Evolutionary conservation across 768 basidiomycete species (phyloP).

Genomic region (Postia placenta): DNA sequence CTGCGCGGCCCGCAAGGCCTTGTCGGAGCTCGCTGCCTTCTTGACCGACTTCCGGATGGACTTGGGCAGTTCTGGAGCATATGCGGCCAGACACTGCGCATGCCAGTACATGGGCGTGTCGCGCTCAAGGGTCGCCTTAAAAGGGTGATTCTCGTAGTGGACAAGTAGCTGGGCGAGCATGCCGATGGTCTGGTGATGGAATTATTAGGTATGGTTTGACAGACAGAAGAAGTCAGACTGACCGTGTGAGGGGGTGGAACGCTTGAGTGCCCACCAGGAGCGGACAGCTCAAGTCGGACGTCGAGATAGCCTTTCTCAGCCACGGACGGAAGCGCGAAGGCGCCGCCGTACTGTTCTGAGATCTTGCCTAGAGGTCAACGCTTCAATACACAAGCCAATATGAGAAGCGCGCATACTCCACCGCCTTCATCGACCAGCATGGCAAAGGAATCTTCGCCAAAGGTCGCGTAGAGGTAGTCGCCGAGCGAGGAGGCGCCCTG

Average conservation of each 20-base stretch:
- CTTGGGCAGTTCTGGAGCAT: conserved; percentile 31
- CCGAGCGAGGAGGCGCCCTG: conserved; percentile 41
- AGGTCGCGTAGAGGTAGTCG: conserved; percentile 32
- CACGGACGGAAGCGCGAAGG: conserved; percentile 25
- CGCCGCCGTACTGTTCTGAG: conserved; percentile 21
- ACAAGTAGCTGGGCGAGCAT: conserved; percentile 43
- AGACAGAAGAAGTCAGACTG: conserved; percentile 15
- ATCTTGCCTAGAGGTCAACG: conserved; percentile 20
- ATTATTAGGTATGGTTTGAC: neutral
- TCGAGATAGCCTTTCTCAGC: conserved; percentile 41
- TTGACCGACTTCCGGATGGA: conserved; percentile 24
- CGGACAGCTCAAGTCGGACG: conserved; percentile 34
- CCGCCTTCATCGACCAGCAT: conserved; percentile 60
- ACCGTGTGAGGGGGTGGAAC: conserved; percentile 48
- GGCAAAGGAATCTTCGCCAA: conserved; percentile 44
- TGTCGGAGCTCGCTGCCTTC: conserved; percentile 22
- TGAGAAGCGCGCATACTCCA: conserved; percentile 8
- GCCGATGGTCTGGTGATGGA: conserved; percentile 37
- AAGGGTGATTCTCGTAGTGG: conserved; percentile 41
- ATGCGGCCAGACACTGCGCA: conserved; percentile 38
- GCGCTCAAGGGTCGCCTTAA: conserved; percentile 25
- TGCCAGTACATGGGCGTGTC: conserved; percentile 26
- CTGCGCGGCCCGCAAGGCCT: conserved; percentile 30
- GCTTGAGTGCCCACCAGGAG: conserved; percentile 51
- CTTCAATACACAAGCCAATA: neutral